phyloP scores from a whole-genome alignment of 768 basidiomycete genomes.

The Russula virescens region DNA sequence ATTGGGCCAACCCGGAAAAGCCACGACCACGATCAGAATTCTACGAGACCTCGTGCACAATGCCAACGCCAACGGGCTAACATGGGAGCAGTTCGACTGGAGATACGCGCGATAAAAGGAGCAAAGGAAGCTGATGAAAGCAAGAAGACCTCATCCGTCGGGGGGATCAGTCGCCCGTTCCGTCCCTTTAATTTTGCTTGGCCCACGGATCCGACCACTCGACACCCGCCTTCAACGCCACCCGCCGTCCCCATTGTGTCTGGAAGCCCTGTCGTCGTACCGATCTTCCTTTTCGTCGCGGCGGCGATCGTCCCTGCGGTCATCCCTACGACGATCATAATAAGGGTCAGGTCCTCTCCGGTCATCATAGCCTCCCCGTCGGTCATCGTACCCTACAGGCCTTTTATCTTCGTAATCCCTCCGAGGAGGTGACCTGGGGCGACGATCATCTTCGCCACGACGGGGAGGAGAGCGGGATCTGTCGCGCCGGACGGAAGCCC shows the following conservation, averaged over 20 bases:
- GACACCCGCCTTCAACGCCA: constrained; percentile 54
- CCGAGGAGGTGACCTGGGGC: constrained; percentile 79
- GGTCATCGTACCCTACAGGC: constrained; percentile 90
- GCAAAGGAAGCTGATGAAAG: constrained; percentile 24
- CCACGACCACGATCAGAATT: constrained; percentile 25
- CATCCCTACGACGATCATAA: constrained; percentile 86
- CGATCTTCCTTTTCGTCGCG: constrained; percentile 83
- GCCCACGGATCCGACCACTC: constrained; percentile 20
- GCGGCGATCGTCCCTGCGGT: constrained; percentile 66
- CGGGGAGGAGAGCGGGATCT: constrained; percentile 73
- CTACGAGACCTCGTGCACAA: constrained; percentile 25
- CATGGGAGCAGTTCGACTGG: constrained; percentile 25
- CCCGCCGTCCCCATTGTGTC: constrained; percentile 74
- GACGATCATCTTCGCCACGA: constrained; percentile 70
- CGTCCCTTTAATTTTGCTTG: constrained; percentile 23
- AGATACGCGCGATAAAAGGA: constrained; percentile 22
- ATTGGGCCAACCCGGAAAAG: constrained; percentile 22
- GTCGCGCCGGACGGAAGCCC: constrained; percentile 56
- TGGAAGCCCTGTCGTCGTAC: constrained; percentile 64
- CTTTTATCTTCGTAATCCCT: constrained; percentile 81
- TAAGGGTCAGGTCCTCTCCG: constrained; percentile 79
- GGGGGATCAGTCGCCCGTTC: constrained; percentile 23
- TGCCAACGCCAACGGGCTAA: constrained; percentile 26
- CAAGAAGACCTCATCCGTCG: constrained; percentile 24
- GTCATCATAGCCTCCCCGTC: constrained; percentile 78